Base-by-base conservation (phyloP, 2,329 filamentous ascomycete genomes). In the Xylaria arbuscula region DNA sequence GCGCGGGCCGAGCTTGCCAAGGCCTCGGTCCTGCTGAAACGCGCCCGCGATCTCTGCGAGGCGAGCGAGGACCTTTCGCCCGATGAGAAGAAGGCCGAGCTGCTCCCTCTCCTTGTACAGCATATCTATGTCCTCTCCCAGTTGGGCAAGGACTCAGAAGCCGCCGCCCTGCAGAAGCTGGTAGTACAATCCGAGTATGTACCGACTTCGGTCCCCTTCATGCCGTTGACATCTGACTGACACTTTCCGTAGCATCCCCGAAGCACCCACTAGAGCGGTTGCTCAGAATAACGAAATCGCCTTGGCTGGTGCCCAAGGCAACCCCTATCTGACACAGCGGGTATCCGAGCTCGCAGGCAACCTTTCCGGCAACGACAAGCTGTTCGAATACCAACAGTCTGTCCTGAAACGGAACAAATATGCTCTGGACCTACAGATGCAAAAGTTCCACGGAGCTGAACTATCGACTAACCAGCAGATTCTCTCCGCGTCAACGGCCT, bases 21-120 rank as follows among this genome's bases (percentile, higher is more conserved):
- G 72, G 92, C 89, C 1, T 85, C 88, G 24, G 82, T 90, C 28
- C 83, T 94, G 65, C 81, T 96, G 68, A 91, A 90, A 80, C 86
- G 90, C 62, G 90, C 93, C 2, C 87, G 86, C 73, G 87, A 90
- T 72, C 82, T 95, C 22, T 96, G 93, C 77, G 89, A 92, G 77
- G 87, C 87, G 4, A 86, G 91, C 13, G 91, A 94, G 59, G 92
- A 95, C 67, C 81, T 95, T 67, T 86, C 83, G 19, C 89, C 92
- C 5, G 90, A 91, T 61, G 93, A 96, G 72, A 94, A 92, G 82
- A 85, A 87, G 77, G 85, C 87, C 0, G 93, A 97, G 80, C 81
- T 94, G 71, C 82, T 92, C 36, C 91, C 93, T 10, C 94, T 97
- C 66, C 84, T 90, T 38, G 87, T 93, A 28, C 93, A 96, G 79